Evolutionary conservation across 2,329 filamentous ascomycete species (phyloP).

Genomic region (Beauveria pseudobassiana): DNA sequence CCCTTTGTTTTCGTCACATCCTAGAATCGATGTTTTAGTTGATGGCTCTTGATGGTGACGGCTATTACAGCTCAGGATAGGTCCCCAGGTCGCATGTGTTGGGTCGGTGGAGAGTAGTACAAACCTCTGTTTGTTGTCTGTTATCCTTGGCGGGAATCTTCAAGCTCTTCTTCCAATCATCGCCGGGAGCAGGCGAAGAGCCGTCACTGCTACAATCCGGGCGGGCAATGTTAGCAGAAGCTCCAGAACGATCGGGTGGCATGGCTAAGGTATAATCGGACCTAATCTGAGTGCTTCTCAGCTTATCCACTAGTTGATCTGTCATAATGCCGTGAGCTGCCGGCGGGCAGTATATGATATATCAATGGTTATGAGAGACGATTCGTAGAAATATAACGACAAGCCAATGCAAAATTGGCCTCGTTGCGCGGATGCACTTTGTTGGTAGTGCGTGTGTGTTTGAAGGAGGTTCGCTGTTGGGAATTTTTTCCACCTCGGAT

Average conservation of each 20-base stretch:
- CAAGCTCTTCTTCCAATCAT: constrained; percentile 68
- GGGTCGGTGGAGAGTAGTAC: not conserved
- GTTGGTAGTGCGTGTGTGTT: not conserved
- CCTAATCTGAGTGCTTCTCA: constrained; percentile 35
- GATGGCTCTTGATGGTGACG: not conserved
- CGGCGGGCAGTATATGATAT: constrained; percentile 19
- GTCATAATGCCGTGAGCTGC: constrained; percentile 30
- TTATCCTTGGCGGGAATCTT: constrained; percentile 68
- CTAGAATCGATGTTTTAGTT: constrained; percentile 35
- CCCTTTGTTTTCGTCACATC: constrained; percentile 98
- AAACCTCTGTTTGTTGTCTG: constrained; percentile 73
- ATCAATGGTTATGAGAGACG: constrained; percentile 1
- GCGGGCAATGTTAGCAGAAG: constrained; percentile 27
- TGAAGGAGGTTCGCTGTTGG: constrained; percentile 2
- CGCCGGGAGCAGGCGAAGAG: constrained; percentile 31
- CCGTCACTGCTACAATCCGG: constrained; percentile 33
- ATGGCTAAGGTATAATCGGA: constrained; percentile 18
- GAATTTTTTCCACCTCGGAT: constrained; percentile 7
- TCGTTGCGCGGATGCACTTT: constrained; percentile 13
- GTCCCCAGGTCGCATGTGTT: not conserved
- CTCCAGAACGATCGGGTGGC: not conserved
- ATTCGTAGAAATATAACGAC: constrained; percentile 14
- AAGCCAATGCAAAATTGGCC: constrained; percentile 10
- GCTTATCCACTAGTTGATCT: constrained; percentile 38
- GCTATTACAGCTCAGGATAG: not conserved